phyloP scores from a whole-genome alignment of 2,329 filamentous ascomycete species.

The Truncatella angustata region DNA sequence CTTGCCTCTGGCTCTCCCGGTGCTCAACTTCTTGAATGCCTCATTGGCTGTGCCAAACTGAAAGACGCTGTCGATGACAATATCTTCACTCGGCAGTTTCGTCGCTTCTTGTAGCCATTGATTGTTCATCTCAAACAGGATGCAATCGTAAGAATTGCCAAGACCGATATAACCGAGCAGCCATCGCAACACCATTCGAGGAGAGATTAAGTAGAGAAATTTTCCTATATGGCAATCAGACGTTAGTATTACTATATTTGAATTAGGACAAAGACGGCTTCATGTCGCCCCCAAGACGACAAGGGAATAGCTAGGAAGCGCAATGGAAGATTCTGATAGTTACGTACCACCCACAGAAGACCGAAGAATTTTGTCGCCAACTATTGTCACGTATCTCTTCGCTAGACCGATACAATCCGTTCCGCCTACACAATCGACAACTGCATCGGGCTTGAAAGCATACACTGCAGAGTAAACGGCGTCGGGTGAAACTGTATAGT shows the following conservation, averaged over 20 bases:
- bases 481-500: slow-evolving; percentile 16
- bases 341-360: slow-evolving; percentile 10
- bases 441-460: slow-evolving; percentile 11
- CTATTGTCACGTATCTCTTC: slow-evolving; percentile 17
- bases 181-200: slow-evolving; percentile 7
- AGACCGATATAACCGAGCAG: background rate
- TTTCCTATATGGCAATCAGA: too few relatives aligned
- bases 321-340: too few relatives aligned
- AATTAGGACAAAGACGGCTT: too few relatives aligned
- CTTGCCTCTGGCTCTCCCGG: slow-evolving; percentile 9
- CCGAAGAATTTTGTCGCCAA: slow-evolving; percentile 17
- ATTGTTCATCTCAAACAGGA: background rate
- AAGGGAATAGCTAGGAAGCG: too few relatives aligned
- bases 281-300: too few relatives aligned
- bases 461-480: slow-evolving; percentile 8
- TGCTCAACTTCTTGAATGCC: slow-evolving; percentile 12
- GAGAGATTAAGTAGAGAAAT: background rate
- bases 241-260: too few relatives aligned
- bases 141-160: slow-evolving; percentile 8
- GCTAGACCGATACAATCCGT: slow-evolving; percentile 15
- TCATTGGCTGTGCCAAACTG: slow-evolving; percentile 11
- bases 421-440: slow-evolving; percentile 17
- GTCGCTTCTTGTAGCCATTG: slow-evolving; percentile 2
- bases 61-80: slow-evolving; percentile 6
- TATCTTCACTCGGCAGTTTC: background rate